Base-by-base conservation (phyloP, 768 basidiomycete genomes). In the Leucogyrophana mollusca region DNA sequence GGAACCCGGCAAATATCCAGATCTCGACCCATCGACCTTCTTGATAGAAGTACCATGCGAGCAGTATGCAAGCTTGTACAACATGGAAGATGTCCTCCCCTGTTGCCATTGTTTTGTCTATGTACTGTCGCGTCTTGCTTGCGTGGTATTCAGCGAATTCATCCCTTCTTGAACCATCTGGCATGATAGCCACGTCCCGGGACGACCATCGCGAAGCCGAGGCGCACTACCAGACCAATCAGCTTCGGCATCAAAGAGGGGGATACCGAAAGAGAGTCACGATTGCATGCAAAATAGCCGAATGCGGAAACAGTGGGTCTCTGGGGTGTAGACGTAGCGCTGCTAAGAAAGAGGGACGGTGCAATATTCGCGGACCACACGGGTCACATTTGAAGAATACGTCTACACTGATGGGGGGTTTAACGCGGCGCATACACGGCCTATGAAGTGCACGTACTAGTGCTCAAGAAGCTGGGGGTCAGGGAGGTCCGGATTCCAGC, bases 41-140 rank as follows among this genome's bases (percentile, higher is more conserved):
- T 46, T 90, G 85, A 59, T 91, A 93, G 54, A 92, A 91, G 66
- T 90, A 92, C 90, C 90, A 93, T 2, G 87, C 88, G 14, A 93
- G 77, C 18, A 93, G 69, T 51, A 86, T 85, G 57, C 90, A 90
- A 5, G 90, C 90, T 60, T 92, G 89, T 78, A 92, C 79, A 8
- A 92, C 89, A 4, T 79, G 78, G 62, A 93, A 90, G 46, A 92
- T 91, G 54, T 91, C 86, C 63, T 87, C 82, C 32, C 90, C 90
- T 33, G 82, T 89, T n/a, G 85, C 83, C 87, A 93, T 90, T 17
- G 90, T 92, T 56, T 79, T 84, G 64, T 92, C 90, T 40, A 93
- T 91, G 59, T 89, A 90, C 46, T 85, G 79, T 3, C 90, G 77
- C n/a, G 89, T 89, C 67, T 92, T 92, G 58, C 80, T 80, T 18